Conservation (phyloP, 1,284 basidiomycete genomes). For the Erythrobasidium hasegawianum region DNA sequence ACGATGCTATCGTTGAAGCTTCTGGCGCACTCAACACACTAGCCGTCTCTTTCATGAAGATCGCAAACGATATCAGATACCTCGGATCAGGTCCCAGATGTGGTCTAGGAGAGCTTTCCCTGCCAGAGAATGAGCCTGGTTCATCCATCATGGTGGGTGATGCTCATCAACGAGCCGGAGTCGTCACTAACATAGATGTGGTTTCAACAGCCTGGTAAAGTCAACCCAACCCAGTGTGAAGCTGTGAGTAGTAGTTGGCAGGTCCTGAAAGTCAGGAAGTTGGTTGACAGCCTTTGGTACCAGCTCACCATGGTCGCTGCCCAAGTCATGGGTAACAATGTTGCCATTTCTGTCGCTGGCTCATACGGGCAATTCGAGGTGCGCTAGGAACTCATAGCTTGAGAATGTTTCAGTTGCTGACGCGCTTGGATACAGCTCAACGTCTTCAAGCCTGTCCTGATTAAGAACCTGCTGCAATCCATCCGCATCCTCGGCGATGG, state of each 20-base stretch:
- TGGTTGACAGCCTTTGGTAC: too few species aligned
- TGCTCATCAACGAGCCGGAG: background rate
- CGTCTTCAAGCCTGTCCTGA: conserved; percentile 98
- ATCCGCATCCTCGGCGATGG: conserved; percentile 92
- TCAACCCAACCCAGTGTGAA: conserved; percentile 99
- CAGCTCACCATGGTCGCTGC: conserved; percentile 87
- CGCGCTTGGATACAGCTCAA: conserved; percentile 62
- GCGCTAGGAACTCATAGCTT: conserved; percentile 26
- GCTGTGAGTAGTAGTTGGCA: too few species aligned
- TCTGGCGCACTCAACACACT: conserved; percentile 94
- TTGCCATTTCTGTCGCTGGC: conserved; percentile 85
- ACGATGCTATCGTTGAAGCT: conserved; percentile 95
- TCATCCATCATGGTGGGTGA: conserved; percentile 86
- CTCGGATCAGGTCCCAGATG: conserved; percentile 96
- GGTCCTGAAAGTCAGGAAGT: too few species aligned
- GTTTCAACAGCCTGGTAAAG: conserved; percentile 73
- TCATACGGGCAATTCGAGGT: conserved; percentile 97
- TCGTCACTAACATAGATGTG: too few species aligned
- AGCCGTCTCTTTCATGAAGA: conserved; percentile 97
- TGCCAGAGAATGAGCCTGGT: conserved; percentile 98
- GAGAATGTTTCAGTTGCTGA: background rate
- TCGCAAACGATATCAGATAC: conserved; percentile 98
- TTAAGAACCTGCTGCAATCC: conserved; percentile 94
- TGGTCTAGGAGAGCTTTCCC: conserved; percentile 86
- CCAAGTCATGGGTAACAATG: conserved; percentile 98